These are phyloP conservation scores for Oryza glaberrima DNA, from an alignment of 176 grass and related monocot species.

Conservation along the genomic window DNA sequence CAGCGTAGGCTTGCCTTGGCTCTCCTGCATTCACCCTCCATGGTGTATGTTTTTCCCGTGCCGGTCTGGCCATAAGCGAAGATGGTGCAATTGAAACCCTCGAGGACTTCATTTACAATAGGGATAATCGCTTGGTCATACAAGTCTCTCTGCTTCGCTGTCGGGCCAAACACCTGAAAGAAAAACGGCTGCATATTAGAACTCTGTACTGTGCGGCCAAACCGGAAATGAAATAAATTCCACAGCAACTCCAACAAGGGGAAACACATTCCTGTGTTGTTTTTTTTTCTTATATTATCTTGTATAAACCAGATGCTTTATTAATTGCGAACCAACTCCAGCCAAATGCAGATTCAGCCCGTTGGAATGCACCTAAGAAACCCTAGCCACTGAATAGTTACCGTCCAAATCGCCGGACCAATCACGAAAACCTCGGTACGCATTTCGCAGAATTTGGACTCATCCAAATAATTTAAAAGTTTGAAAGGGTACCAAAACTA, in stretches of 20 bases:
- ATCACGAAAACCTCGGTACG: not conserved
- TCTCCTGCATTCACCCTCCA: constrained; percentile 95
- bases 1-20: constrained; percentile 67
- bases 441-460: not conserved
- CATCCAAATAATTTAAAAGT: no score
- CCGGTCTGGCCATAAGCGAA: constrained; percentile 98
- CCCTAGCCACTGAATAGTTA: not conserved
- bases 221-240: not conserved
- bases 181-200: not conserved
- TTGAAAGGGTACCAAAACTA: not conserved
- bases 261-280: not conserved
- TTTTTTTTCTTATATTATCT: not conserved
- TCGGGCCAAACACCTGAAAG: constrained; percentile 82
- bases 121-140: constrained; percentile 95
- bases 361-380: not conserved
- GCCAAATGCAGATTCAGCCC: not conserved
- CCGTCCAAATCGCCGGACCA: not conserved
- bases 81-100: constrained; percentile 98
- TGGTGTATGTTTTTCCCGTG: constrained; percentile 94
- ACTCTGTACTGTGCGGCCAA: not conserved
- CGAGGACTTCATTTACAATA: constrained; percentile 95
- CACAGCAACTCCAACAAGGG: not conserved
- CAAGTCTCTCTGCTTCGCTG: constrained; percentile 74
- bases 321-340: not conserved
- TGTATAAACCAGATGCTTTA: not conserved